Percentiles rank a stretch among this genome's conserved stretches.
phyloP scores from a whole-genome alignment of 306 rosid genomes.

The Cicer arietinum region DNA sequence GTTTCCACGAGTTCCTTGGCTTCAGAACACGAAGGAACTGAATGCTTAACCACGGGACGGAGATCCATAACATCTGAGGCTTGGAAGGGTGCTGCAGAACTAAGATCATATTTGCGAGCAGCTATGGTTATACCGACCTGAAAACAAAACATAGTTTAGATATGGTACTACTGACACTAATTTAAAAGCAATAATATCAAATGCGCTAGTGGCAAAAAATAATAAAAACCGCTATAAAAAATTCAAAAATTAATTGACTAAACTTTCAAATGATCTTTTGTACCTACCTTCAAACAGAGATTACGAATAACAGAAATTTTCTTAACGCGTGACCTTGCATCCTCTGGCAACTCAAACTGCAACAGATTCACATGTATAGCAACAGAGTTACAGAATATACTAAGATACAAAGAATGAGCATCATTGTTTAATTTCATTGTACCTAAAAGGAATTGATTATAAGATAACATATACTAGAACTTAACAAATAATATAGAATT shows the following conservation, averaged over 20 bases:
- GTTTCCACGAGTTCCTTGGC: constrained; percentile 98
- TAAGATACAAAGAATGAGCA: constrained; percentile 30
- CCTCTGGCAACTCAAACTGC: constrained; percentile 87
- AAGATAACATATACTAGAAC: background rate
- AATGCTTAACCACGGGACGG: constrained; percentile 94
- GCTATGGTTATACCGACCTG: constrained; percentile 88
- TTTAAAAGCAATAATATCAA: background rate
- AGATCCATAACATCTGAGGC: constrained; percentile 80
- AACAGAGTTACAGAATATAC: constrained; percentile 22
- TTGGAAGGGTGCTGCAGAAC: constrained; percentile 77
- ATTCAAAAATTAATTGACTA: constrained; percentile 26
- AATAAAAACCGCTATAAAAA: constrained; percentile 1
- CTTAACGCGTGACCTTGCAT: constrained; percentile 70
- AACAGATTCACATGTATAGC: constrained; percentile 27
- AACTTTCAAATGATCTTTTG: constrained; percentile 30
- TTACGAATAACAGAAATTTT: constrained; percentile 86
- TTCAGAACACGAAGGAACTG: constrained; percentile 91
- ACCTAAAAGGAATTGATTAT: background rate
- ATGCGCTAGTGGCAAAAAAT: background rate
- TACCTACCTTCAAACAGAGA: constrained; percentile 85
- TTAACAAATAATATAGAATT: background rate
- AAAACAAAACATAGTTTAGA: constrained; percentile 40
- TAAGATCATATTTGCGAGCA: constrained; percentile 86
- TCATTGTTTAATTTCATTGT: background rate
- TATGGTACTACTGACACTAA: constrained; percentile 7